Percentiles rank a stretch among this genome's conserved stretches.
Conservation (phyloP, 768 basidiomycete species). For the Lyophyllum shimeji region DNA sequence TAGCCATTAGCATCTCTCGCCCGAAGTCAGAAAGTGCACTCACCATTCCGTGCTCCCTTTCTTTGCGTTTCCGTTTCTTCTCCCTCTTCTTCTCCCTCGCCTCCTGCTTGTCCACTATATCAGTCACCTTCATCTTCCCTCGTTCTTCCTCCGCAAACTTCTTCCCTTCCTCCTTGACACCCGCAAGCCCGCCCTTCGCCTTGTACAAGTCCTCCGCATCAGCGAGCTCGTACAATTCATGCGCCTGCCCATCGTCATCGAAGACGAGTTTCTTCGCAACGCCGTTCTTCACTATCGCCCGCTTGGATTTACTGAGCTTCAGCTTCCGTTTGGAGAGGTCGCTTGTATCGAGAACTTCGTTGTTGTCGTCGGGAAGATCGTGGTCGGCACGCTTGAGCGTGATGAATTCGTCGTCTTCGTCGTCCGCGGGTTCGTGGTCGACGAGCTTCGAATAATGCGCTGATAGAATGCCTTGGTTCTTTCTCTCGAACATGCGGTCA, state of each 20-base stretch:
- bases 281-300: constrained; percentile 64
- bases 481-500: constrained; percentile 96
- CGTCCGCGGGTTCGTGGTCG: constrained; percentile 53
- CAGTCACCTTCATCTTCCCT: constrained; percentile 66
- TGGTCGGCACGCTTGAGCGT: constrained; percentile 93
- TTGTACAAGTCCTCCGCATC: constrained; percentile 71
- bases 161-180: constrained; percentile 63
- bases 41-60: constrained; percentile 56
- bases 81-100: constrained; percentile 88
- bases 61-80: constrained; percentile 91
- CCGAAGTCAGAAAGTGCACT: constrained; percentile 10
- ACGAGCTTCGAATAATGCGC: constrained; percentile 89
- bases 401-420: constrained; percentile 80
- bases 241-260: constrained; percentile 82
- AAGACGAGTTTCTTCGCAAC: constrained; percentile 78
- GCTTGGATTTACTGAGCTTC: constrained; percentile 73
- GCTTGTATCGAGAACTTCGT: constrained; percentile 26
- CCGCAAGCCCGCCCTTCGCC: constrained; percentile 60
- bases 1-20: constrained; percentile 2
- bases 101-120: constrained; percentile 76
- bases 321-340: constrained; percentile 87
- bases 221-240: constrained; percentile 82
- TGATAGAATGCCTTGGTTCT: constrained; percentile 90
- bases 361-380: constrained; percentile 46
- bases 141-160: constrained; percentile 75